Base-by-base conservation (phyloP, 352 stramenopile species). In the Pythium rishiriense region DNA sequence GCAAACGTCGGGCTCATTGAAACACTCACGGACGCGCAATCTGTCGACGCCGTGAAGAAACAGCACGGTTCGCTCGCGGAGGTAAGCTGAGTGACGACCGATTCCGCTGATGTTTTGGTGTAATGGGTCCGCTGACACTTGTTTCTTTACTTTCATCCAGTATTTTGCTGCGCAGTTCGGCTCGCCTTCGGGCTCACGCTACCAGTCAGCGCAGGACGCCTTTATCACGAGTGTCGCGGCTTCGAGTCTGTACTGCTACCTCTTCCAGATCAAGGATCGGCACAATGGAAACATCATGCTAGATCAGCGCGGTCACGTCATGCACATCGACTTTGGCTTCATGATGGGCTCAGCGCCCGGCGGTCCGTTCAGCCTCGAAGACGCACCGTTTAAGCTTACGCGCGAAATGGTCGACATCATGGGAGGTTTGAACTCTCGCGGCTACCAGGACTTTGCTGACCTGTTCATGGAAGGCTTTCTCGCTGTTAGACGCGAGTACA, bases 281-380 rank as follows among this genome's bases (percentile, higher is more conserved):
- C 96, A 99, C 81, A 99, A 99, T 69, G 96, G 94, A 10, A 98
- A 98, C 72, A 97, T 98, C 52, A 96, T 98, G 81, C 87, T 98
- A 35, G 92, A 98, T 66, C 88, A 73, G 22, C 58, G 79, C 35
- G 94, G 95, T 9, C 90, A 96, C 72, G 68, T 99, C 12, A 91
- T 98, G 58, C 92, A 98, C 77, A 99, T 99, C 69, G 96, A 99
- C 72, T 99, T 98, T 79, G 96, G 96, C 12, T 99, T 99, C 75
- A 90, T 98, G 35, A 87, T 99, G 53, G 91, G 92, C 39, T 97
- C 94, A 77, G 93, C 85, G 21, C 94, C 95, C 12, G 96, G 94
- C 54, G 93, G 97, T 41, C 86, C 96, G 52, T 98, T 98, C 68
- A 95, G 77, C 31, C 81, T 99, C 33, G 96, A 99, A 70, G 89